Evolutionary conservation across 139 green algal species (phyloP).

Genomic region (Cymbomonas tetramitiformis): DNA sequence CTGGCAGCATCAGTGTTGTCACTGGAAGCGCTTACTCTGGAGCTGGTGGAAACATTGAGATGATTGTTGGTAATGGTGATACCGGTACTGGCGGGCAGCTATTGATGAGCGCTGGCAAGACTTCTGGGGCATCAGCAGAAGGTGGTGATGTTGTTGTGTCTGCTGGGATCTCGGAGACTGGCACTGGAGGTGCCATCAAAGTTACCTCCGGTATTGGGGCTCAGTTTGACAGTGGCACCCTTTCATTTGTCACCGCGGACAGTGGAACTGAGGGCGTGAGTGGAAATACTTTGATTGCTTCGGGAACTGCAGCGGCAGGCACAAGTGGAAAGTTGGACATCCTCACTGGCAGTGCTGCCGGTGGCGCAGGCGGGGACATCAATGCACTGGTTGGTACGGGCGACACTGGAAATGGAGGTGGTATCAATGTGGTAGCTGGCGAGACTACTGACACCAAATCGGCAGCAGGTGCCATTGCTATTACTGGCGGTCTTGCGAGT

Average conservation of each 20-base stretch:
- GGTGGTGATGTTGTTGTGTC: slow-evolving; percentile 1
- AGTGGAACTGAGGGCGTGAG: not conserved
- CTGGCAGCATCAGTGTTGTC: not conserved
- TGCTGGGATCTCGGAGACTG: not conserved
- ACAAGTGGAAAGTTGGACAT: no score
- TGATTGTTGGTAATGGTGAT: slow-evolving; percentile 13
- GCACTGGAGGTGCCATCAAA: not conserved
- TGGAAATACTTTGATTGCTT: not conserved
- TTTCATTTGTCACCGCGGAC: not conserved
- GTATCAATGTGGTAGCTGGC: no score
- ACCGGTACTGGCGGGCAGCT: slow-evolving; percentile 14
- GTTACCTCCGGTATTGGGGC: not conserved
- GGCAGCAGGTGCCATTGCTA: no score
- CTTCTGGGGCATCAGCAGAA: not conserved
- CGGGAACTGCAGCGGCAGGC: no score
- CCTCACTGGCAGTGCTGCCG: no score
- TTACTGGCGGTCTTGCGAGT: no score
- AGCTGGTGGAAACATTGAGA: slow-evolving; percentile 9
- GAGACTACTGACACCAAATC: no score
- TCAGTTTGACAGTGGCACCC: not conserved
- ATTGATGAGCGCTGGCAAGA: not conserved
- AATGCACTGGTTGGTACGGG: no score
- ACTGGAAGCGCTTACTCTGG: slow-evolving; percentile 2
- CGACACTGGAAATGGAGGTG: no score
- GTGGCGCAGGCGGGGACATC: no score